Evolutionary conservation across 192 early-diverging fungal species (phyloP).

Genomic region (Powellomyces hirtus): DNA sequence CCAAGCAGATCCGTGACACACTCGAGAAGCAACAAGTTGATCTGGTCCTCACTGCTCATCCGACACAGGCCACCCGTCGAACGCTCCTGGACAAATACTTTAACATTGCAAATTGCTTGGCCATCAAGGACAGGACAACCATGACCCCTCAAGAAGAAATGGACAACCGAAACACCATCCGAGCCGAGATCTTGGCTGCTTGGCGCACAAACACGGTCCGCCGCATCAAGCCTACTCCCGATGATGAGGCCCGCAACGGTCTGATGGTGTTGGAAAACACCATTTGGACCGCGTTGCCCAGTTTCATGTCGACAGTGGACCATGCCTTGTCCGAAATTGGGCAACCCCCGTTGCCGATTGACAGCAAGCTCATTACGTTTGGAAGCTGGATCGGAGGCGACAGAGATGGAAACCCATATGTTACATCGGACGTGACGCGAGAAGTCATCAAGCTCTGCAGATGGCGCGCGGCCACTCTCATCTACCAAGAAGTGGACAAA

Average conservation of each 20-base stretch:
- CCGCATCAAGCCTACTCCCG: slow-evolving; percentile 33
- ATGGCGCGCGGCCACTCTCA: slow-evolving; percentile 37
- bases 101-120: slow-evolving; percentile 26
- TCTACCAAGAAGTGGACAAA: slow-evolving; percentile 31
- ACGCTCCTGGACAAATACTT: slow-evolving; percentile 36
- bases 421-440: slow-evolving; percentile 30
- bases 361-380: slow-evolving; percentile 23
- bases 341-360: slow-evolving; percentile 16
- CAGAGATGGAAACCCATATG: slow-evolving; percentile 39
- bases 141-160: slow-evolving; percentile 32
- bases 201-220: slow-evolving; percentile 40
- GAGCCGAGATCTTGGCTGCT: slow-evolving; percentile 25
- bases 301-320: slow-evolving; percentile 27
- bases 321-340: slow-evolving; percentile 28
- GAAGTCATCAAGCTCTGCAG: slow-evolving; percentile 36
- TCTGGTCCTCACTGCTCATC: slow-evolving; percentile 34
- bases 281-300: slow-evolving; percentile 30
- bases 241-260: slow-evolving; percentile 36
- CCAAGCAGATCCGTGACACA: slow-evolving; percentile 25
- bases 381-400: slow-evolving; percentile 39
- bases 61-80: slow-evolving; percentile 33
- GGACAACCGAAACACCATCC: slow-evolving; percentile 6
- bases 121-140: slow-evolving; percentile 22
- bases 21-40: slow-evolving; percentile 29
- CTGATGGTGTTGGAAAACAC: slow-evolving; percentile 32